phyloP scores from a whole-genome alignment of 805 yeast species.

The Starmerella etchellsii region DNA sequence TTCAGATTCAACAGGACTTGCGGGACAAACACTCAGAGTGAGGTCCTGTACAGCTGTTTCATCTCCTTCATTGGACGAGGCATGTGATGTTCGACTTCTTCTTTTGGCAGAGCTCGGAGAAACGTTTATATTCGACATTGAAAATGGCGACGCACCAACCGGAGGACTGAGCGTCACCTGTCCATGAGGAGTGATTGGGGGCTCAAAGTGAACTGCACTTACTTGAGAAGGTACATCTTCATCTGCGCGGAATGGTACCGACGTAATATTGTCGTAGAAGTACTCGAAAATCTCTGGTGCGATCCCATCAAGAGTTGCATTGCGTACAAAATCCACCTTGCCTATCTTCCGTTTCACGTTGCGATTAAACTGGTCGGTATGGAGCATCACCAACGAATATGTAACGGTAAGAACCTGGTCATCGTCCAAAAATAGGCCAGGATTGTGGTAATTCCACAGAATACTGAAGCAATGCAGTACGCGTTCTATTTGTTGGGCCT shows the following conservation, averaged over 20 bases:
- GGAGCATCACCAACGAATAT: conserved; percentile 56
- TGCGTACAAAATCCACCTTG: conserved; percentile 45
- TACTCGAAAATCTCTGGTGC: conserved; percentile 34
- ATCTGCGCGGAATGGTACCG: conserved; percentile 41
- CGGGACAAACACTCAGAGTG: not conserved
- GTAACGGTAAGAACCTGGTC: conserved; percentile 52
- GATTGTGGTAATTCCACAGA: conserved; percentile 37
- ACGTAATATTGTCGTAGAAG: conserved; percentile 54
- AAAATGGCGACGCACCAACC: not conserved
- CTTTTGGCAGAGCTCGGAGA: not conserved
- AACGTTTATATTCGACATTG: not conserved
- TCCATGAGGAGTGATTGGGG: not conserved
- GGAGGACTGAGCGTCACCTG: not conserved
- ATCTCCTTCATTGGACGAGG: not conserved
- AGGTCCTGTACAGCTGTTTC: not conserved
- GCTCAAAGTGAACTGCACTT: not conserved
- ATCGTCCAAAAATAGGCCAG: conserved; percentile 26
- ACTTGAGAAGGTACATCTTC: conserved; percentile 23
- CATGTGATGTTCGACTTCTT: not conserved
- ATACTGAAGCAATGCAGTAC: conserved; percentile 45
- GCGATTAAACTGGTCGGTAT: conserved; percentile 60
- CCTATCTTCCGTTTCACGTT: conserved; percentile 58
- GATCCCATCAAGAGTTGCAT: conserved; percentile 28
- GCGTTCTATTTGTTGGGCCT: conserved; percentile 66
- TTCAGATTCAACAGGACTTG: not conserved